These are phyloP conservation scores for Besnoitia besnoiti DNA, from an alignment of 169 alveolate genomes.

Conservation along the genomic window DNA sequence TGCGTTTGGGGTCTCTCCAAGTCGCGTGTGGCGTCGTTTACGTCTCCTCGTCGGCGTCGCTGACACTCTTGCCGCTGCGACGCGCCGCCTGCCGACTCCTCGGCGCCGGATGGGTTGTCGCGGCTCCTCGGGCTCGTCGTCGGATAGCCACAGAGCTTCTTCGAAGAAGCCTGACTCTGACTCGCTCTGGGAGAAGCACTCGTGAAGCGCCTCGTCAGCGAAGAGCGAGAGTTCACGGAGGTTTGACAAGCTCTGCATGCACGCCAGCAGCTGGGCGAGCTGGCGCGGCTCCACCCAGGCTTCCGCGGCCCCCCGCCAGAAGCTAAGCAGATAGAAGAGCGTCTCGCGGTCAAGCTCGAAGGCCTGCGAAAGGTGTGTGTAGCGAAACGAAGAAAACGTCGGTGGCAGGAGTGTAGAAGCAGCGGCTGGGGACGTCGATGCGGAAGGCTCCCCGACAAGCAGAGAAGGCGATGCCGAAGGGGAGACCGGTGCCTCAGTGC, in stretches of 20 bases:
- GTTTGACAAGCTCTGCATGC: not conserved
- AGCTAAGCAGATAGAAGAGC: not conserved
- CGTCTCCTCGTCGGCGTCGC: too few relatives aligned
- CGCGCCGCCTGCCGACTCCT: too few relatives aligned
- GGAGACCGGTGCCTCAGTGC: too few relatives aligned
- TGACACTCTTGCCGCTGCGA: too few relatives aligned
- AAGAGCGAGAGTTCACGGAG: not conserved
- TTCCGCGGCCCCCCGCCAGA: slow-evolving; percentile 2
- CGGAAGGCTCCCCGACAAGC: too few relatives aligned
- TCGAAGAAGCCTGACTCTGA: not conserved
- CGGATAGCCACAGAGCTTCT: not conserved
- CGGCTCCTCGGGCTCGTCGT: too few relatives aligned
- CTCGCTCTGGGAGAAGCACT: not conserved
- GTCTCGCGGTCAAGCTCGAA: not conserved
- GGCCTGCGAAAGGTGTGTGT: slow-evolving; percentile 1
- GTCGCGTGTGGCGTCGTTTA: too few relatives aligned
- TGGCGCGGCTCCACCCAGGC: slow-evolving; percentile 5
- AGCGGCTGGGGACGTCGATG: too few relatives aligned
- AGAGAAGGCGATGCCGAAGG: too few relatives aligned
- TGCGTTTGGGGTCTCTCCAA: too few relatives aligned
- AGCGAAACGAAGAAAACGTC: not conserved
- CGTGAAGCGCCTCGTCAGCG: not conserved
- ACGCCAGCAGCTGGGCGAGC: slow-evolving; percentile 5
- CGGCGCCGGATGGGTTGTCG: too few relatives aligned
- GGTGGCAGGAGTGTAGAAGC: too few relatives aligned